Conservation (phyloP, 2,329 filamentous ascomycete genomes). For the Periconia digitata region DNA sequence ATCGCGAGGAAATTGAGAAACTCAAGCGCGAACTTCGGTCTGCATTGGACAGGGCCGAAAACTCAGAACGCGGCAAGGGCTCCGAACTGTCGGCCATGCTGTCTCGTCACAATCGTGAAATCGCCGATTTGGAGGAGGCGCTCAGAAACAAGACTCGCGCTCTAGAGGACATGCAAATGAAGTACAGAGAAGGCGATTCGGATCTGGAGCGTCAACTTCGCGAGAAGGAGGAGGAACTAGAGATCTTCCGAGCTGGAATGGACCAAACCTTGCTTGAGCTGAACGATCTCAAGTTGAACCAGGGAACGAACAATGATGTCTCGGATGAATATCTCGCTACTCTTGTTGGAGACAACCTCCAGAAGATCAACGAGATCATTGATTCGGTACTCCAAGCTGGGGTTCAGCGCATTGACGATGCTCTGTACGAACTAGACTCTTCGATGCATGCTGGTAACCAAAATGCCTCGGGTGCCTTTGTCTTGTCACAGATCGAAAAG, state of each 20-base stretch:
- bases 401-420: conserved; percentile 91
- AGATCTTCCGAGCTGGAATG: conserved; percentile 98
- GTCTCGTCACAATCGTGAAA: conserved; percentile 94
- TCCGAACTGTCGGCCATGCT: conserved; percentile 94
- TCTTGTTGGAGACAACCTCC: conserved; percentile 79
- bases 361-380: conserved; percentile 96
- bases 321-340: conserved; percentile 90
- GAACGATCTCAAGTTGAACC: conserved; percentile 72
- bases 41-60: conserved; percentile 88
- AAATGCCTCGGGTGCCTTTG: conserved; percentile 91
- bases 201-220: conserved; percentile 83
- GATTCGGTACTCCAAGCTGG: conserved; percentile 94
- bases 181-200: conserved; percentile 75
- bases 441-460: conserved; percentile 99
- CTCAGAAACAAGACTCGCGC: conserved; percentile 82
- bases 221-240: conserved; percentile 96
- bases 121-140: conserved; percentile 93
- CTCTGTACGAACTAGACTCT: conserved; percentile 94
- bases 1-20: conserved; percentile 93
- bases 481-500: conserved; percentile 96
- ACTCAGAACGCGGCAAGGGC: conserved; percentile 88
- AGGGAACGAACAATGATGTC: conserved; percentile 70
- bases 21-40: conserved; percentile 89
- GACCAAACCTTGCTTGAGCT: conserved; percentile 92
- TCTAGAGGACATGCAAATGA: conserved; percentile 79